A percentile compares a stretch with the other conserved stretches of the same genome.
phyloP scores from a whole-genome alignment of 1,284 basidiomycete genomes.

The Cryptococcus neoformans region DNA sequence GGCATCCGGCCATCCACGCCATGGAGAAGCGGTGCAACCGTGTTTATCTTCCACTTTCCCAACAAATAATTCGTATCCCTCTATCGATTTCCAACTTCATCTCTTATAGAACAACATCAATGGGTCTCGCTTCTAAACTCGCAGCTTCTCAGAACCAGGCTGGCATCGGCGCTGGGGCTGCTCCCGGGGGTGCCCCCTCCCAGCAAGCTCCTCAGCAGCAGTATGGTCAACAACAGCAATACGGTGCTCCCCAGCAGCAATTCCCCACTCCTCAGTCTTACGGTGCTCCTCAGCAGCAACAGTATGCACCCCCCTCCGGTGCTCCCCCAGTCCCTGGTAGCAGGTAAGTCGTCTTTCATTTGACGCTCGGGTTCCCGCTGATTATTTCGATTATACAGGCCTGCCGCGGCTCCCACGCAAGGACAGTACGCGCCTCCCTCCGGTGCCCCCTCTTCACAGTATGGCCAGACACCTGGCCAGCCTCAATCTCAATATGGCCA shows the following conservation, averaged over 20 bases:
- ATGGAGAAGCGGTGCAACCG: too few species aligned
- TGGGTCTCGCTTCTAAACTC: slow-evolving; percentile 42
- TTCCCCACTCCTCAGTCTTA: not conserved
- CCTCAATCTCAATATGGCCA: slow-evolving; percentile 32
- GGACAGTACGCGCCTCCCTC: slow-evolving; percentile 18
- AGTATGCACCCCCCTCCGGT: not conserved
- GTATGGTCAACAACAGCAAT: slow-evolving; percentile 1
- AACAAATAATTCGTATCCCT: not conserved
- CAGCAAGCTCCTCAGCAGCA: slow-evolving; percentile 4
- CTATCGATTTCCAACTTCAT: not conserved
- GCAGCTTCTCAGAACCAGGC: slow-evolving; percentile 26
- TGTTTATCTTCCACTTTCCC: too few species aligned
- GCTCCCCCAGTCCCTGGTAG: slow-evolving; percentile 9
- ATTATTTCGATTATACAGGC: not conserved
- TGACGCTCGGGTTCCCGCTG: not conserved
- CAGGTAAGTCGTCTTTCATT: not conserved
- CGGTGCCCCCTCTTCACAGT: slow-evolving; percentile 10
- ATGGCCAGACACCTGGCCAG: not conserved
- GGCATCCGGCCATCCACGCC: too few species aligned
- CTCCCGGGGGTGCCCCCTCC: not conserved
- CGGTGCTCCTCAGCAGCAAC: slow-evolving; percentile 7
- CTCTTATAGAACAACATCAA: slow-evolving; percentile 8
- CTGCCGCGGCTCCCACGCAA: not conserved
- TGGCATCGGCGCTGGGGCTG: slow-evolving; percentile 15
- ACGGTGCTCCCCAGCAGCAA: slow-evolving; percentile 8